Evolutionary conservation across 768 basidiomycete species (phyloP), one percentile per base, ranked within the genome.

Genomic region (Candolleomyces eurysporus): DNA sequence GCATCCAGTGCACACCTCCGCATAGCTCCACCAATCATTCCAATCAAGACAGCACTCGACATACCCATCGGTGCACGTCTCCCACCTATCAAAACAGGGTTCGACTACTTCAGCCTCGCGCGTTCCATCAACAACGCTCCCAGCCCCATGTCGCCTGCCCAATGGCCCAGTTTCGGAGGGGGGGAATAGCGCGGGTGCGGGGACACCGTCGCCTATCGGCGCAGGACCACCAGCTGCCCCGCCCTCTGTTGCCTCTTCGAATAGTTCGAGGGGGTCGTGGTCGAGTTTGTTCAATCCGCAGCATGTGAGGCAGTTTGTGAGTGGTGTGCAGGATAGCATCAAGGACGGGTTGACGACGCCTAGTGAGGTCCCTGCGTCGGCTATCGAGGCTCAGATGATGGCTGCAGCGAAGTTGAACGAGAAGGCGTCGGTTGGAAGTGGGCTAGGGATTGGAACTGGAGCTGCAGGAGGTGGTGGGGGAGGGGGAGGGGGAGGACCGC

Each of bases 211-310:
- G 1, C 79, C 79, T 0, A 66, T 78, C 11, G 71, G 52, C 32
- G 49, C 6, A 1, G 46, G 46, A 5, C 46, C 73, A 19, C 76
- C 71, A 10, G 70, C 76, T 3, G 71, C 75, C 4, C 69, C 80
- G 2, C 72, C 80, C 0, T 78, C 81, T 0, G 66, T 83, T 45
- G 75, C 80, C 49, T 76, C 84, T 0, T 86, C 87, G 0, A 82
- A 74, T 50, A 86, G 89, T 3, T 91, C 91, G 2, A 80, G 86
- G 48, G 90, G 86, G 9, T 91, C 92, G 0, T 93, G 92, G 92
- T 89, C 90, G 0, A 92, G 86, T 66, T 68, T 93, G 11, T 90
- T 91, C 69, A 88, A 85, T 61, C 76, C 89, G 0, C 84, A 83
- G 17, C 82, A 78, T 48, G 77, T 92, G 73, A 80, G 88, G 30